Conservation (phyloP, 768 basidiomycete species). For the Boletales sp. region DNA sequence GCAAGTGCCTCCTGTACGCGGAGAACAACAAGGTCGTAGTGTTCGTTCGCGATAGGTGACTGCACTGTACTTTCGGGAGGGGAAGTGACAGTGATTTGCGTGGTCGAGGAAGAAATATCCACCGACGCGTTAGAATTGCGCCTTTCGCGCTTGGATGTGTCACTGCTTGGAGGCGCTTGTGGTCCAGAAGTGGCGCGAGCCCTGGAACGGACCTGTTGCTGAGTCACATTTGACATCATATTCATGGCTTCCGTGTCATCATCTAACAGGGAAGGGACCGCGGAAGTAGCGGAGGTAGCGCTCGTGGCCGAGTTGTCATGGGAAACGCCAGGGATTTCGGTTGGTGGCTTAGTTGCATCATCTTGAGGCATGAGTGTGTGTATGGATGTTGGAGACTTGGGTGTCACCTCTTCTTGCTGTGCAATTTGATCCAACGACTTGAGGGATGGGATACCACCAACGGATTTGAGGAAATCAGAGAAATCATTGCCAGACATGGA, state of each 20-base stretch:
- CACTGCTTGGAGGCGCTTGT: constrained; percentile 13
- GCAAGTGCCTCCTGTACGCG: constrained; percentile 60
- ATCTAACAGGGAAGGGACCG: neutral
- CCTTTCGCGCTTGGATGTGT: constrained; percentile 14
- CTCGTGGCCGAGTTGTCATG: neutral
- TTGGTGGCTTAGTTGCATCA: neutral
- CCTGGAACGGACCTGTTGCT: constrained; percentile 11
- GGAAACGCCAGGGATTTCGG: neutral
- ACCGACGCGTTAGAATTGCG: constrained; percentile 24
- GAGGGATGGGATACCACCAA: constrained; percentile 47
- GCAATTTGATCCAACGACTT: constrained; percentile 47
- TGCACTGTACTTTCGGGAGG: constrained; percentile 31
- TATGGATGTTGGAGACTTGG: constrained; percentile 20
- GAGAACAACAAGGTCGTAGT: constrained; percentile 43
- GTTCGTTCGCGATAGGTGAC: constrained; percentile 29
- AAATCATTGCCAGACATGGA: constrained; percentile 84
- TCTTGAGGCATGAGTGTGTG: constrained; percentile 12
- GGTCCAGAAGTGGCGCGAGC: constrained; percentile 33
- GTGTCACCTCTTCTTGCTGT: constrained; percentile 36
- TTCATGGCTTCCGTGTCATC: constrained; percentile 11
- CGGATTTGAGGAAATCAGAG: constrained; percentile 62
- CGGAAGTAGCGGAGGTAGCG: neutral
- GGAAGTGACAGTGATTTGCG: constrained; percentile 45
- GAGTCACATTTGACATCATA: constrained; percentile 8
- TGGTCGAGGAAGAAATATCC: constrained; percentile 14